Percentiles rank a stretch among this genome's conserved stretches.
These are phyloP conservation scores for Platanthera guangdongensis DNA, from an alignment of 106 monocot genomes.

Conservation along the genomic window DNA sequence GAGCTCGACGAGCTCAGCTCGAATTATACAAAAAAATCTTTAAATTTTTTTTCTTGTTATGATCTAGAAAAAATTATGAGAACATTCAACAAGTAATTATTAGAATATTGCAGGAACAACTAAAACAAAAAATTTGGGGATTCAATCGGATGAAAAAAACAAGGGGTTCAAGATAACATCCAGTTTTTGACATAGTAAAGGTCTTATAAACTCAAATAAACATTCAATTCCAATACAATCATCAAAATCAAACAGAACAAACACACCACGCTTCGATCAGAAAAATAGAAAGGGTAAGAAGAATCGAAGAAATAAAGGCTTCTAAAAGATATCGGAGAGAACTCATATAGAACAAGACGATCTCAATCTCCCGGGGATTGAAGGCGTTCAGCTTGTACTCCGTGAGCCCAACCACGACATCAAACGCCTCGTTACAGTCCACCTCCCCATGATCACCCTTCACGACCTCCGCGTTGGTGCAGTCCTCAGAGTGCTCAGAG, in stretches of 20 bases:
- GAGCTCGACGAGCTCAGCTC: too few relatives aligned
- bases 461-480: constrained; percentile 36
- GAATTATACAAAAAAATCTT: too few relatives aligned
- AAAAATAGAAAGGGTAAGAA: too few relatives aligned
- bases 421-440: constrained; percentile 57
- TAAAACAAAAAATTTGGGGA: neutral
- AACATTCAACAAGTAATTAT: too few relatives aligned
- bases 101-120: neutral
- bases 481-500: constrained; percentile 29
- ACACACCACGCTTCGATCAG: too few relatives aligned
- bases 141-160: neutral
- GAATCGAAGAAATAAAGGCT: neutral
- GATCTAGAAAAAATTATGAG: too few relatives aligned
- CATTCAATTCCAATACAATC: neutral
- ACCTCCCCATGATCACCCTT: constrained; percentile 13
- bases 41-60: too few relatives aligned
- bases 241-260: neutral
- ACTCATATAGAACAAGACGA: constrained; percentile 63
- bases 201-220: neutral
- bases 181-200: neutral
- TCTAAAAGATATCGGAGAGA: neutral
- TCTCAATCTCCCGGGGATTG: constrained; percentile 63
- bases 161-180: neutral
- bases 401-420: constrained; percentile 34
- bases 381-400: constrained; percentile 35